Base-by-base conservation (phyloP, 495 filamentous ascomycete genomes). In the Bryoglossum gracile region DNA sequence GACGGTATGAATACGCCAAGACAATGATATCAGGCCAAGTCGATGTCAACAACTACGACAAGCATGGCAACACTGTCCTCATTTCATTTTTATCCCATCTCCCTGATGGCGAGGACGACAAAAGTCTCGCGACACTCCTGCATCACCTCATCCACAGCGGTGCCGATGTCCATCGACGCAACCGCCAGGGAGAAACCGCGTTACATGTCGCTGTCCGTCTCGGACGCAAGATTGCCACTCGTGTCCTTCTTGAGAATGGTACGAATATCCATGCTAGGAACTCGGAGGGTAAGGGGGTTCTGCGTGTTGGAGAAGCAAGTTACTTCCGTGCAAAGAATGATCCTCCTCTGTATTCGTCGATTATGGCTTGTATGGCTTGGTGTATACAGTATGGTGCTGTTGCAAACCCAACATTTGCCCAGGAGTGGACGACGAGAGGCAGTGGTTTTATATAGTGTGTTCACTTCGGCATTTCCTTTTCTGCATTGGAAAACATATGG, bases 11-110 rank as follows among this genome's bases (percentile, higher is more conserved):
- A 17, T 64, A 56, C 3, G 53, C 74, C 6, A 36, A 58, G 25
- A 58, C 57, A 3, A 58, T 73, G 22, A 60, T 75, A 8, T 4
- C 21, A 1, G 53, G 59, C 1, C 43, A 51, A 3, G 62, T 71
- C 14, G 63, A 72, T 44, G 61, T 72, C 39, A 71, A 70, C 47
- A 62, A 68, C 24, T 73, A 74, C 48, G 65, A 71, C 59, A 57
- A 43, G 8, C 38, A 41, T 10, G 72, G 72, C 9, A 57, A 59
- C 43, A 73, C 70, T 0, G 65, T 69, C 0, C 61, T 75, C 9
- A 71, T 72, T 66, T 60, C 71, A 9, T 74, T 75, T 36, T 59
- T 70, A 25, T 40, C 54, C 17, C 60, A 70, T 40, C 58, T 72
- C 24, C 55, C 62, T 1, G 71, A 73, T 23, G 63, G 67, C 1